Conservation (phyloP, 768 basidiomycete genomes). For the Russula dissimulans region DNA sequence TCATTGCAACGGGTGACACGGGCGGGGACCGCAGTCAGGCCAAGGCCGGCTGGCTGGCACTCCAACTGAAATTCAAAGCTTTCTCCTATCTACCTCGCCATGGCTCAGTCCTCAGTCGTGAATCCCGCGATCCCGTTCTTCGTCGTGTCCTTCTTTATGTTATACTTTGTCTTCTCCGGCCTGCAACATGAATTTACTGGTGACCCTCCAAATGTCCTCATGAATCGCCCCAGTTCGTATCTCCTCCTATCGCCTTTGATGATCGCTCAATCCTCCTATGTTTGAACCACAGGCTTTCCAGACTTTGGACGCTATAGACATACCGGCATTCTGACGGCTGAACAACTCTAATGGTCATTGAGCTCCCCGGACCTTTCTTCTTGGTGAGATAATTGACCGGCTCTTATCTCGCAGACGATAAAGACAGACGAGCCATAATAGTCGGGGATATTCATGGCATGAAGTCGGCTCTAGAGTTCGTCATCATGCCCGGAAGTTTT, state of each 20-base stretch:
- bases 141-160: conserved; percentile 34
- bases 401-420: conserved; percentile 33
- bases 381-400: background rate
- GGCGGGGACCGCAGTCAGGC: background rate
- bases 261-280: background rate
- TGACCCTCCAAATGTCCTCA: conserved; percentile 11
- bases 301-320: conserved; percentile 47
- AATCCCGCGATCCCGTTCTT: conserved; percentile 27
- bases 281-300: conserved; percentile 31
- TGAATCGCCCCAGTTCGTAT: background rate
- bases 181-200: conserved; percentile 22
- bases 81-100: background rate
- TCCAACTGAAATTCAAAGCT: background rate
- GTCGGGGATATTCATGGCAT: conserved; percentile 90
- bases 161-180: conserved; percentile 35
- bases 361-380: background rate
- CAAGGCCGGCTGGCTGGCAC: background rate
- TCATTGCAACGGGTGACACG: too few species aligned
- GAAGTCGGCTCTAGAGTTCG: conserved; percentile 55
- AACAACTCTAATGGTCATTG: conserved; percentile 46
- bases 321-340: conserved; percentile 33
- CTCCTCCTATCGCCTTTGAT: background rate
- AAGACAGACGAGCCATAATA: conserved; percentile 52
- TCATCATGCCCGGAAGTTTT: too few species aligned
- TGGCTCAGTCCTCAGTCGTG: conserved; percentile 11